These are phyloP conservation scores for Phoenix dactylifera DNA, from an alignment of 176 grass and related monocot species.

Conservation along the genomic window DNA sequence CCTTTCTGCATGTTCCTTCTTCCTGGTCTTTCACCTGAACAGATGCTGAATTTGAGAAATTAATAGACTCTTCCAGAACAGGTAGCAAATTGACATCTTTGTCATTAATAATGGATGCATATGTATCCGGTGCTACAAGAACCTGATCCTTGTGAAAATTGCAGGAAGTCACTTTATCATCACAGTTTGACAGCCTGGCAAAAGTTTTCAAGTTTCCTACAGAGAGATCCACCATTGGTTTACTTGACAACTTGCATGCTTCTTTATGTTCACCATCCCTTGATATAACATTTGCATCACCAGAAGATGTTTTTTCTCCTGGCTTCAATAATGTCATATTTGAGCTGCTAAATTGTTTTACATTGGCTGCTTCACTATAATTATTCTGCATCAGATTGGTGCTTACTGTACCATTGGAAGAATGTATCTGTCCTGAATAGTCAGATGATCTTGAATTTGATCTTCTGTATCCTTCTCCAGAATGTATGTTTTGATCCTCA, in stretches of 20 bases:
- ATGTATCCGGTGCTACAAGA: slow-evolving; percentile 25
- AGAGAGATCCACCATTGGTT: slow-evolving; percentile 17
- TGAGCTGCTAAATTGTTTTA: too few species aligned
- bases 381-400: too few species aligned
- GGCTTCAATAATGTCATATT: too few species aligned
- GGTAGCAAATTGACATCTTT: slow-evolving; percentile 28
- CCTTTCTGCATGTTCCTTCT: neutral
- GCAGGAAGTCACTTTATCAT: slow-evolving; percentile 30
- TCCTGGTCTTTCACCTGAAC: neutral
- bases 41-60: neutral
- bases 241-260: slow-evolving; percentile 13
- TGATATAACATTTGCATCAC: too few species aligned
- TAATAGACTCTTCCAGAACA: neutral
- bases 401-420: neutral
- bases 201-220: slow-evolving; percentile 27
- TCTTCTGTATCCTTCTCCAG: slow-evolving; percentile 9
- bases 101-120: slow-evolving; percentile 27
- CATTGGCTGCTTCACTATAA: too few species aligned
- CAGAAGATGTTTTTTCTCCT: too few species aligned
- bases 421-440: slow-evolving; percentile 28
- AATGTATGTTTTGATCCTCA: too few species aligned
- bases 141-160: slow-evolving; percentile 39
- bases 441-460: slow-evolving; percentile 10
- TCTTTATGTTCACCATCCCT: neutral
- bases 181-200: slow-evolving; percentile 23